Evolutionary conservation across 495 filamentous ascomycete species (phyloP), one percentile per base, ranked within the genome.

Genomic region (Penicillium daleae): DNA sequence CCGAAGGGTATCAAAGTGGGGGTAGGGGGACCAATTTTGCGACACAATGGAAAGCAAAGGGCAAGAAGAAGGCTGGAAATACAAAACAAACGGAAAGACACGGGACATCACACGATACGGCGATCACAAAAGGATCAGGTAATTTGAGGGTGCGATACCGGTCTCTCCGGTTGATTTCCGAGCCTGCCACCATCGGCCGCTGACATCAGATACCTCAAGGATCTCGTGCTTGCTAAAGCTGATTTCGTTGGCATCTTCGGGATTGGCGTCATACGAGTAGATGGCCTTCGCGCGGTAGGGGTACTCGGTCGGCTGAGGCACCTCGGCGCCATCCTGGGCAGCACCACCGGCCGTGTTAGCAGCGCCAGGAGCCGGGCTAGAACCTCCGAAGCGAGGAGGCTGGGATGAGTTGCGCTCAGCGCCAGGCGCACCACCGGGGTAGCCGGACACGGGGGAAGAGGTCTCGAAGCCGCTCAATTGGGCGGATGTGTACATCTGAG

Each of bases 121-220:
- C 56, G 54, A 79, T 87, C 84, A 99, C 87, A 99, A 86, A 70
- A 99, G 81, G 75, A 98, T 97, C 72, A 99, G 83, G 74, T 99
- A 99, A 80, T 99, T 99, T 64, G 92, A 97, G 21, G 95, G 95
- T 56, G 95, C 95, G 75, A 98, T 97, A 67, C 95, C 95, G 54
- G 95, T 97, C 67, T 97, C 93, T 71, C 95, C 95, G 64, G 77
- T 97, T 73, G 92, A 86, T 80, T 98, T 97, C 80, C 92, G 87
- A 64, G 95, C 95, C 79, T 99, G 95, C 95, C 95, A 99, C 95
- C 95, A 99, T 77, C 95, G 79, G 31, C 95, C 95, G 69, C 92
- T 97, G 59, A 99, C 96, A 68, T 99, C 95, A 48, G 91, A 96
- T 59, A 99, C 94, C 74, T 99, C 94, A 46, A 99, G 82, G 58